Conservation (phyloP, 2,329 filamentous ascomycete species). For the Ascochyta lentis region DNA sequence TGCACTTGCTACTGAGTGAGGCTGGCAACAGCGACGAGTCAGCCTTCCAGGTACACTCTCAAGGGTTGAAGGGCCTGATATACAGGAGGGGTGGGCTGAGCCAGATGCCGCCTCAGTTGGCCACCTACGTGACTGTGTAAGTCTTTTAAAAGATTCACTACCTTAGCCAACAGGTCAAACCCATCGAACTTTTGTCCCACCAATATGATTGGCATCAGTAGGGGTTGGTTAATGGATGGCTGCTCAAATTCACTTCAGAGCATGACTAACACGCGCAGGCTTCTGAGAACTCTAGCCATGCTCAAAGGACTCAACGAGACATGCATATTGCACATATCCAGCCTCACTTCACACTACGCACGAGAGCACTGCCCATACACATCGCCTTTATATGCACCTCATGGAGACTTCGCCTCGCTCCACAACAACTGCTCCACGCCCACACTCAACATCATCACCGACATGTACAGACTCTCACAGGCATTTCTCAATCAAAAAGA, state of each 20-base stretch:
- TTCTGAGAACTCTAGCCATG: not conserved
- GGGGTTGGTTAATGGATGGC: not conserved
- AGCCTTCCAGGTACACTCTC: constrained; percentile 39
- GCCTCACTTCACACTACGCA: not conserved
- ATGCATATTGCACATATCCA: not conserved
- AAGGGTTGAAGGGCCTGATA: constrained; percentile 37
- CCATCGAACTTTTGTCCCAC: too few species aligned
- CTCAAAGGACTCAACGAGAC: not conserved
- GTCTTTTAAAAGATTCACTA: constrained; percentile 1
- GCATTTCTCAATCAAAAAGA: constrained; percentile 18
- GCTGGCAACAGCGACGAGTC: constrained; percentile 37
- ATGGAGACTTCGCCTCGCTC: constrained; percentile 24
- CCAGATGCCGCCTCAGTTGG: constrained; percentile 23
- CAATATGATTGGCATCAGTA: too few species aligned
- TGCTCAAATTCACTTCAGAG: not conserved
- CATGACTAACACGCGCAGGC: not conserved
- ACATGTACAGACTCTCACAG: constrained; percentile 37
- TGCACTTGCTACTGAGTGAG: constrained; percentile 43
- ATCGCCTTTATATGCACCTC: constrained; percentile 34
- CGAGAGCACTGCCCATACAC: not conserved
- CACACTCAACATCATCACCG: constrained; percentile 33
- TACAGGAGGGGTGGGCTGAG: constrained; percentile 33
- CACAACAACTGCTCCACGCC: constrained; percentile 27
- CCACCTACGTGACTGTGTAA: constrained; percentile 40
- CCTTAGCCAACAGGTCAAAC: too few species aligned